phyloP scores from a whole-genome alignment of 176 grass and related monocot genomes.

The Hordeum marinum region DNA sequence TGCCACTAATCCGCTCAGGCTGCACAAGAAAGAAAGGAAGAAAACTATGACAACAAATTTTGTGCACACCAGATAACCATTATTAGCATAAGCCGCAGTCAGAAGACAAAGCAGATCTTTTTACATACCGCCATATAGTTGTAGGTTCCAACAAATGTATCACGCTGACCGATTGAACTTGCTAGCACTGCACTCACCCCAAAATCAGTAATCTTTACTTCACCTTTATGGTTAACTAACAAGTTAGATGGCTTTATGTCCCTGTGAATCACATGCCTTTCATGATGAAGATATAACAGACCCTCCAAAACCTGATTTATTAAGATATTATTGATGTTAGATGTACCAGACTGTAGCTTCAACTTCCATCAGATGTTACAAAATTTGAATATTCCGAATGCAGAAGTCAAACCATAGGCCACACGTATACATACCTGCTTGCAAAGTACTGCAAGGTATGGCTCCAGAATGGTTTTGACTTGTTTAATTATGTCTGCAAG shows the following conservation, averaged over 20 bases:
- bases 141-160: conserved; percentile 97
- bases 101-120: conserved; percentile 3
- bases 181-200: conserved; percentile 89
- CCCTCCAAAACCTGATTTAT: conserved; percentile 87
- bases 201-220: conserved; percentile 95
- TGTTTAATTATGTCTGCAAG: conserved; percentile 91
- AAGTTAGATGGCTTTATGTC: conserved; percentile 96
- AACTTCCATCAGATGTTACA: neutral
- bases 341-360: neutral
- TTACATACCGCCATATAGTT: conserved; percentile 95
- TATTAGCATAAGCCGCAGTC: neutral
- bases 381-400: neutral
- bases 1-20: conserved; percentile 90
- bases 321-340: conserved; percentile 1
- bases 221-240: conserved; percentile 88
- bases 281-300: conserved; percentile 86
- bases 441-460: conserved; percentile 90
- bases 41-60: conserved; percentile 16
- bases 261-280: conserved; percentile 96
- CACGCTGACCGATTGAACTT: conserved; percentile 84
- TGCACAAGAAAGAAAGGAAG: conserved; percentile 36
- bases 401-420: neutral
- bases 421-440: conserved; percentile 56
- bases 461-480: conserved; percentile 95
- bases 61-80: conserved; percentile 4